Percentiles rank a stretch among this genome's conserved stretches.
Conservation (phyloP, 202 grass and related monocot genomes). For the Setaria italica region DNA sequence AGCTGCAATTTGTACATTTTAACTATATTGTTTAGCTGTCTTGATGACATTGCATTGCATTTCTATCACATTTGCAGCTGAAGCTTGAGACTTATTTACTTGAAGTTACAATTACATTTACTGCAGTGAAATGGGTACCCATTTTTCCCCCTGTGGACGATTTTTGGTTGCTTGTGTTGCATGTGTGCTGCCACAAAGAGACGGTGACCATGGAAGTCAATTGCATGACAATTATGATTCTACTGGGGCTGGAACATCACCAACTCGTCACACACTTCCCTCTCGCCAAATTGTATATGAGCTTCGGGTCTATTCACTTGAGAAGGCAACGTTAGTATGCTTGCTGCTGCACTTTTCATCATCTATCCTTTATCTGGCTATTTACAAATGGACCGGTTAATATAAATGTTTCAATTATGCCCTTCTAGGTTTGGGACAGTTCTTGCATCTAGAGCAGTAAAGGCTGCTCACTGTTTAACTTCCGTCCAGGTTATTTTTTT, state of each 20-base stretch:
- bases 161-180: conserved; percentile 98
- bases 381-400: conserved; percentile 15
- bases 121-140: conserved; percentile 99
- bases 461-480: conserved; percentile 97
- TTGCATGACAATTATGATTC: conserved; percentile 74
- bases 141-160: conserved; percentile 96
- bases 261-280: conserved; percentile 87
- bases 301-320: conserved; percentile 97
- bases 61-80: conserved; percentile 19
- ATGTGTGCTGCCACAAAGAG: conserved; percentile 87
- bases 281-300: conserved; percentile 95
- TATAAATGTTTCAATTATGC: conserved; percentile 3
- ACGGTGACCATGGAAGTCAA: conserved; percentile 71
- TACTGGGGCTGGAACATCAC: conserved; percentile 77
- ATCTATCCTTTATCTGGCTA: background rate
- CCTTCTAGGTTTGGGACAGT: conserved; percentile 75
- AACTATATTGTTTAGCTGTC: conserved; percentile 1
- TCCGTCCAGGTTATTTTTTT: conserved; percentile 69
- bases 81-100: conserved; percentile 30
- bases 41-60: background rate
- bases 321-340: conserved; percentile 77
- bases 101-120: conserved; percentile 41
- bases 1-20: background rate
- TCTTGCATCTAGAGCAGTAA: conserved; percentile 87
- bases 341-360: conserved; percentile 21